Conservation (phyloP, 495 filamentous ascomycete genomes). For the Diplogelasinospora grovesii region DNA sequence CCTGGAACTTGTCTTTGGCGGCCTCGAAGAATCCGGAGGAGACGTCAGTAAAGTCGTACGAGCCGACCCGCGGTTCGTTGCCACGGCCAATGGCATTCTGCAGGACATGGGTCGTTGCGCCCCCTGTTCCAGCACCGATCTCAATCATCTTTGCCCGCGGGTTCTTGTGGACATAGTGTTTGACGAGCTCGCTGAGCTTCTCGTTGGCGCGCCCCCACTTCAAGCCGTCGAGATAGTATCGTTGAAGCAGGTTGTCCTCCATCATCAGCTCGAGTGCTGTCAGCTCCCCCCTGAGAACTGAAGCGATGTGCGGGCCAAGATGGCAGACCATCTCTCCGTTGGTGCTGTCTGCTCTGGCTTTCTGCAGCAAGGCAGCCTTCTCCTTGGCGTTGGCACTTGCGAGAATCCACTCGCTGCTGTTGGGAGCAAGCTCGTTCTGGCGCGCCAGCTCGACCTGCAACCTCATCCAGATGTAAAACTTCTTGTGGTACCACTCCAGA, state of each 20-base stretch:
- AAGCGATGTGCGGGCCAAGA: conserved; percentile 17
- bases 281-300: conserved; percentile 16
- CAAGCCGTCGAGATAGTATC: conserved; percentile 23
- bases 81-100: conserved; percentile 23
- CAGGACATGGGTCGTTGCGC: conserved; percentile 34
- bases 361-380: conserved; percentile 6
- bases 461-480: conserved; percentile 30
- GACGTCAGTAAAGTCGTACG: conserved; percentile 49
- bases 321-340: conserved; percentile 27
- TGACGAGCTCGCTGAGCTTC: conserved; percentile 24
- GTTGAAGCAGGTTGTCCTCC: conserved; percentile 19
- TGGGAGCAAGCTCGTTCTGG: conserved; percentile 14
- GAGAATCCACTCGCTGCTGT: conserved; percentile 16
- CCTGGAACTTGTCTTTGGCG: conserved; percentile 38
- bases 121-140: conserved; percentile 48
- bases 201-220: conserved; percentile 24
- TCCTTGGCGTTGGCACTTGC: conserved; percentile 6
- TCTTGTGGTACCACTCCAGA: conserved; percentile 20
- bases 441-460: conserved; percentile 20
- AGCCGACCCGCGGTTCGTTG: conserved; percentile 8
- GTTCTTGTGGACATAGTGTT: conserved; percentile 33
- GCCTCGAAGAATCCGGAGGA: conserved; percentile 45
- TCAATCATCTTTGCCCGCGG: conserved; percentile 40
- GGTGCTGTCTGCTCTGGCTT: conserved; percentile 12
- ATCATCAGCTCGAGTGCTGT: conserved; percentile 25